phyloP scores from a whole-genome alignment of 768 basidiomycete species.

The Leccinum variicolor region DNA sequence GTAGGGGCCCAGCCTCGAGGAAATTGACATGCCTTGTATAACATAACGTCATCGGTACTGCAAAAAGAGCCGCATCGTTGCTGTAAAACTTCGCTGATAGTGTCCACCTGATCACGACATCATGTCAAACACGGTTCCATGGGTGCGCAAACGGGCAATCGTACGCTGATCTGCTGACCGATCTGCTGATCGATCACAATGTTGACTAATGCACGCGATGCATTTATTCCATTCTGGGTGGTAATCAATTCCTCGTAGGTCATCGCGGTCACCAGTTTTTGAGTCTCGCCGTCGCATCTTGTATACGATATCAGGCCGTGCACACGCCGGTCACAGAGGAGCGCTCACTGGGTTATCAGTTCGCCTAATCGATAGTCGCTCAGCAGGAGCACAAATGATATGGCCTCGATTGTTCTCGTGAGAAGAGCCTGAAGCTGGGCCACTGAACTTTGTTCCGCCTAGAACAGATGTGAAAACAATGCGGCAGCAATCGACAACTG shows the following conservation, averaged over 20 bases:
- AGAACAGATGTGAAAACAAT: constrained; percentile 13
- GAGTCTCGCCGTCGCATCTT: constrained; percentile 73
- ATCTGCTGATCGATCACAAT: constrained; percentile 98
- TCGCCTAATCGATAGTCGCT: constrained; percentile 90
- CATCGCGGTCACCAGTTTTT: constrained; percentile 63
- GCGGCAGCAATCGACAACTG: background rate
- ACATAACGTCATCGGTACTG: constrained; percentile 95
- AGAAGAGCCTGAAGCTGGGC: constrained; percentile 72
- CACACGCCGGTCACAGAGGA: background rate
- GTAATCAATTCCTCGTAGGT: constrained; percentile 89
- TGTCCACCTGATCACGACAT: constrained; percentile 69
- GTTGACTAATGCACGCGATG: constrained; percentile 87
- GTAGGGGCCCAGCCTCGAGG: background rate
- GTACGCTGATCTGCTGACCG: constrained; percentile 90
- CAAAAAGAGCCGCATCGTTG: constrained; percentile 96
- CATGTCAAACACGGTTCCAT: constrained; percentile 2
- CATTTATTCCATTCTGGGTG: constrained; percentile 78
- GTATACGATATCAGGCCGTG: constrained; percentile 7
- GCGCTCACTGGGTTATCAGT: constrained; percentile 71
- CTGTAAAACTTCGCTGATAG: constrained; percentile 92
- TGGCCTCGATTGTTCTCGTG: constrained; percentile 85
- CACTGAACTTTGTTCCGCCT: constrained; percentile 85
- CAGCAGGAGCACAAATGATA: constrained; percentile 89
- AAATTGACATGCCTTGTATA: constrained; percentile 73
- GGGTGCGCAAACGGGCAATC: constrained; percentile 22